Conservation (phyloP, 176 grass and related monocot species). For the Bromus sterilis region DNA sequence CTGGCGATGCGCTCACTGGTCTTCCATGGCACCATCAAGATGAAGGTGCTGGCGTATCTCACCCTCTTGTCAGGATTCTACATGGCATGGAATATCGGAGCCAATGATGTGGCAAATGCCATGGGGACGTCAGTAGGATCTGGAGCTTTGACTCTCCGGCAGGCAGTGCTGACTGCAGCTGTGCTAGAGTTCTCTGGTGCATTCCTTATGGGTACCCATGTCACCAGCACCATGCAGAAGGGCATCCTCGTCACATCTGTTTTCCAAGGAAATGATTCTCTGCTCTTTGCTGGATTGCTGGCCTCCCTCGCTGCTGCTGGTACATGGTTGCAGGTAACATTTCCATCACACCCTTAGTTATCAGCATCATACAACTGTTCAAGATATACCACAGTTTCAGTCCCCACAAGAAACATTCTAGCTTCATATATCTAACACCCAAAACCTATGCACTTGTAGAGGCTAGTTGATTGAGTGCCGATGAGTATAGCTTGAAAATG, state of each 20-base stretch:
- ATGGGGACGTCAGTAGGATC: slow-evolving; percentile 99
- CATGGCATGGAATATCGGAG: slow-evolving; percentile 99
- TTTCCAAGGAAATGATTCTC: slow-evolving; percentile 79
- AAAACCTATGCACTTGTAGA: slow-evolving; percentile 5
- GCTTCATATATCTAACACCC: neutral
- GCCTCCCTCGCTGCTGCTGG: slow-evolving; percentile 90
- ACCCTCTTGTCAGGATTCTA: slow-evolving; percentile 85
- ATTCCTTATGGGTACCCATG: slow-evolving; percentile 96
- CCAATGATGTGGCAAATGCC: slow-evolving; percentile 97
- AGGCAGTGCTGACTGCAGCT: slow-evolving; percentile 77
- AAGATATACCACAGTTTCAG: neutral
- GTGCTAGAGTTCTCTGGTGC: slow-evolving; percentile 95
- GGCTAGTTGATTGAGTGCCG: neutral
- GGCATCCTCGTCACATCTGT: slow-evolving; percentile 81
- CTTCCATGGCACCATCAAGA: slow-evolving; percentile 43
- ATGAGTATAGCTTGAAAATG: neutral
- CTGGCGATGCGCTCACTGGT: slow-evolving; percentile 60
- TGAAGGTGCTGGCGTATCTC: slow-evolving; percentile 55
- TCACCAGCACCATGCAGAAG: slow-evolving; percentile 98
- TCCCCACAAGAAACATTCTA: neutral
- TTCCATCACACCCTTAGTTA: neutral
- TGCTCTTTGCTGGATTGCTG: slow-evolving; percentile 91
- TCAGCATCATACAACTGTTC: neutral
- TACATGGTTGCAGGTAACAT: slow-evolving; percentile 91
- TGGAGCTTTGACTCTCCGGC: slow-evolving; percentile 82